These are phyloP conservation scores for Echeveria elegans DNA, from an alignment of 164 flowering plant genomes.

Conservation along the genomic window DNA sequence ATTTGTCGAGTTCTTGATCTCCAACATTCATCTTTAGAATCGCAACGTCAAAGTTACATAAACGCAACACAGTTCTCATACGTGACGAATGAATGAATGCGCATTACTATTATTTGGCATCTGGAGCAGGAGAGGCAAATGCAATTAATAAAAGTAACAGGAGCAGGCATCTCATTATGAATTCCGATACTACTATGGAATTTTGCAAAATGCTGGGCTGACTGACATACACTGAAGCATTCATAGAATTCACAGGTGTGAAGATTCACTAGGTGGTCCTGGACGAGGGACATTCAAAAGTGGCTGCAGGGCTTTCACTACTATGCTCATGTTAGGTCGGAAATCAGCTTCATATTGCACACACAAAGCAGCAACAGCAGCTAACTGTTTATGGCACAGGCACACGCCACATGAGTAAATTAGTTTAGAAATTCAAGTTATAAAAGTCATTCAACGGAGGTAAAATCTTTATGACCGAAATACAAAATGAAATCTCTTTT, in stretches of 20 bases:
- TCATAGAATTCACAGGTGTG: slow-evolving; percentile 22
- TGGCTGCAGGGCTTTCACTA: slow-evolving; percentile 78
- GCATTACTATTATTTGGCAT: no score
- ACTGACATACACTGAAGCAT: not conserved
- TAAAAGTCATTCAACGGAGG: no score
- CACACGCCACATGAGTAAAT: not conserved
- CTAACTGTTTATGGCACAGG: slow-evolving; percentile 36
- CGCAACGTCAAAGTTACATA: no score
- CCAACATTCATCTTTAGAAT: no score
- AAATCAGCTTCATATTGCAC: slow-evolving; percentile 88
- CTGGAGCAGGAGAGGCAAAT: no score
- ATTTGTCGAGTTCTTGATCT: no score
- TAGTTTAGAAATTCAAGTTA: no score
- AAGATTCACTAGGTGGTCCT: slow-evolving; percentile 44
- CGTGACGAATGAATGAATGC: no score
- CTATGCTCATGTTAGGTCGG: slow-evolving; percentile 89
- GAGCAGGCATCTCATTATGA: not conserved
- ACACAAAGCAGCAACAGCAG: slow-evolving; percentile 87
- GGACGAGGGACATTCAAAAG: slow-evolving; percentile 43
- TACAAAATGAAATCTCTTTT: not conserved
- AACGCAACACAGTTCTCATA: no score
- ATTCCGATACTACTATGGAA: not conserved
- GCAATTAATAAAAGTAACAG: not conserved
- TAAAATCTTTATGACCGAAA: not conserved
- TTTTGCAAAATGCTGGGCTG: not conserved